Base-by-base conservation (phyloP, 805 yeast genomes). In the Yamadazyma akitaensis region DNA sequence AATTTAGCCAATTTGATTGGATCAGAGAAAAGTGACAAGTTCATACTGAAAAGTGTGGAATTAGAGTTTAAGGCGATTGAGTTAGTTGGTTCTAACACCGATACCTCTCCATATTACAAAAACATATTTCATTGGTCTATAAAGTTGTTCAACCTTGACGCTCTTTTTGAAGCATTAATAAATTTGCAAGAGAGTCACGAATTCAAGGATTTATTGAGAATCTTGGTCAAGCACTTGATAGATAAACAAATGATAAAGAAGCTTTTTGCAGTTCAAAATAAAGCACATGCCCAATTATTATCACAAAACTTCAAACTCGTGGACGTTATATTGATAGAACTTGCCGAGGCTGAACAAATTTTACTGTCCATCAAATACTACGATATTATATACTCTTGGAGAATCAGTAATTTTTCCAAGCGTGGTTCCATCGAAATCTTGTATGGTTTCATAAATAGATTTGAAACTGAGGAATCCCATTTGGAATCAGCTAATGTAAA, bases 351-450 rank as follows among this genome's bases (percentile, higher is more conserved):
- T 30, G 57, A 59, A 19, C 53, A 60, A 2, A 57, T 69, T 12
- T 48, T 67, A 1, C 56, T 53, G 31, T 59, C 74, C 1, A 56
- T 70, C 25, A 64, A 53, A 43, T 63, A 58, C 42, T 70, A 69
- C 51, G 72, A 72, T 53, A 62, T 66, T 40, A 53, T 70, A 21
- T 72, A 67, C 53, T 58, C 74, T 3, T 72, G 75, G 75, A 66
- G 77, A 47, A 57, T 72, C 13, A 59, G 61, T 45, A 69, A 70
- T 2, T 18, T 28, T 4, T 37, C 68, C 47, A 67, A 62, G 44
- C 55, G 76, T 43, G 70, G 70, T 3, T 69, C 76, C 1, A 57
- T 63, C 21, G 74, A 72, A 47, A 60, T 72, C 1, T 61, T 72
- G 40, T 72, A 71, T 49, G 51, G 53, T 43, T 72, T 70, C 47